A percentile compares a stretch with the other conserved stretches of the same genome.
phyloP scores from a whole-genome alignment of 1,139 yeast genomes.

The Geotrichum phurueaensis region DNA sequence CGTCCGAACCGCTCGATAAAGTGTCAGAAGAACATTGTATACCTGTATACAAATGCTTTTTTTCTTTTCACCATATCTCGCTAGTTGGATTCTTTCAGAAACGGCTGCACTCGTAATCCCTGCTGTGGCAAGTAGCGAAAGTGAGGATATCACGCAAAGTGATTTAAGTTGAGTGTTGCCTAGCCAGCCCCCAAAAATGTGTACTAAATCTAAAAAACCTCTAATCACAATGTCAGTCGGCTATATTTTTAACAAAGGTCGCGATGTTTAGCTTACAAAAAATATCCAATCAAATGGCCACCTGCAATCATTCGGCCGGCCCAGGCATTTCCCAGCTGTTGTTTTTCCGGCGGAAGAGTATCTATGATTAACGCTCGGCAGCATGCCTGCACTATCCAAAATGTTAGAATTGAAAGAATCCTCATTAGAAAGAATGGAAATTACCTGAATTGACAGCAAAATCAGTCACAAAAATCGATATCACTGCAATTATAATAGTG shows the following conservation, averaged over 20 bases:
- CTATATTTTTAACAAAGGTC: not conserved
- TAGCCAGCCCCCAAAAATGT: slow-evolving; percentile 34
- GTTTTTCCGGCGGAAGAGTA: slow-evolving; percentile 48
- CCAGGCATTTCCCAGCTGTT: slow-evolving; percentile 61
- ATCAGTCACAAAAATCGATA: slow-evolving; percentile 48
- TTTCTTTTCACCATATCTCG: slow-evolving; percentile 13
- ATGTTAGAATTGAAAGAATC: not conserved
- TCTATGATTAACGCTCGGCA: slow-evolving; percentile 56
- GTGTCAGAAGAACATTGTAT: slow-evolving; percentile 20
- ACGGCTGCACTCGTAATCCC: slow-evolving; percentile 39
- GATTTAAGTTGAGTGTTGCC: slow-evolving; percentile 50
- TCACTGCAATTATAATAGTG: slow-evolving; percentile 44
- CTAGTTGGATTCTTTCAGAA: slow-evolving; percentile 24
- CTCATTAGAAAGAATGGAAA: not conserved
- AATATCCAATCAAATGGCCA: slow-evolving; percentile 52
- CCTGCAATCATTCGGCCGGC: slow-evolving; percentile 62
- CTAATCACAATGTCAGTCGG: slow-evolving; percentile 23
- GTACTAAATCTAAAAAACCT: slow-evolving; percentile 42
- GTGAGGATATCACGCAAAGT: slow-evolving; percentile 43
- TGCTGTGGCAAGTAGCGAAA: slow-evolving; percentile 39
- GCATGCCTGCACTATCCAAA: slow-evolving; percentile 50
- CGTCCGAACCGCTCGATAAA: slow-evolving; percentile 21
- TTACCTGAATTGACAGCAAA: slow-evolving; percentile 43
- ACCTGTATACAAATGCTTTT: slow-evolving; percentile 15
- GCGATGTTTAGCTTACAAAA: slow-evolving; percentile 27